A percentile compares a stretch with the other conserved stretches of the same genome.
Evolutionary conservation across 768 basidiomycete genomes (phyloP).

Genomic region (Lentinula lateritia): DNA sequence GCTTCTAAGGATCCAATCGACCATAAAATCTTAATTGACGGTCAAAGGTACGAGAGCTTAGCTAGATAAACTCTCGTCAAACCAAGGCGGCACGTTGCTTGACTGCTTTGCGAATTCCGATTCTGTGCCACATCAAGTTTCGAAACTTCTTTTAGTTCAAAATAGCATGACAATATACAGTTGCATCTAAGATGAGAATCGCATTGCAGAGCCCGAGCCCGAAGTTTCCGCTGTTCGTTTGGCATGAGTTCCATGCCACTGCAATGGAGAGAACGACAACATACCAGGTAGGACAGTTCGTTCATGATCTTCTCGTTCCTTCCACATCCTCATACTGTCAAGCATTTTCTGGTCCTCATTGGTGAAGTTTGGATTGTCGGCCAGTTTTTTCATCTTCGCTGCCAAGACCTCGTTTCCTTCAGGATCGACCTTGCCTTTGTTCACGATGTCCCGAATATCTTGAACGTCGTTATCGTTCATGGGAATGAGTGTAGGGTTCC

Average conservation of each 20-base stretch:
- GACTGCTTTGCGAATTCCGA: too few relatives aligned
- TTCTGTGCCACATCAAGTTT: too few relatives aligned
- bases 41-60: background rate
- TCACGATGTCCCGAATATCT: constrained; percentile 52
- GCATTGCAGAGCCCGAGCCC: background rate
- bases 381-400: constrained; percentile 38
- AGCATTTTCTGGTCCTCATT: constrained; percentile 26
- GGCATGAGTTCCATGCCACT: background rate
- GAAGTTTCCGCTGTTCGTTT: background rate
- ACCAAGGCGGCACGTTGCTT: background rate
- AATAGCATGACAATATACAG: background rate
- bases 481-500: constrained; percentile 58
- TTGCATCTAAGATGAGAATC: background rate
- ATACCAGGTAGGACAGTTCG: background rate
- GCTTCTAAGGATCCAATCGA: background rate
- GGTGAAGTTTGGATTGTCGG: constrained; percentile 32
- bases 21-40: background rate
- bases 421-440: constrained; percentile 27
- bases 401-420: constrained; percentile 35
- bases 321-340: constrained; percentile 21
- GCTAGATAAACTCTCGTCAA: background rate
- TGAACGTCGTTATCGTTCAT: constrained; percentile 78
- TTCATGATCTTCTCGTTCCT: constrained; percentile 18
- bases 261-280: background rate
- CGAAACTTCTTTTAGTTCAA: background rate